Evolutionary conservation across 2,329 filamentous ascomycete species (phyloP), one percentile per base, ranked within the genome.

Genomic region (Apiospora phragmitis): DNA sequence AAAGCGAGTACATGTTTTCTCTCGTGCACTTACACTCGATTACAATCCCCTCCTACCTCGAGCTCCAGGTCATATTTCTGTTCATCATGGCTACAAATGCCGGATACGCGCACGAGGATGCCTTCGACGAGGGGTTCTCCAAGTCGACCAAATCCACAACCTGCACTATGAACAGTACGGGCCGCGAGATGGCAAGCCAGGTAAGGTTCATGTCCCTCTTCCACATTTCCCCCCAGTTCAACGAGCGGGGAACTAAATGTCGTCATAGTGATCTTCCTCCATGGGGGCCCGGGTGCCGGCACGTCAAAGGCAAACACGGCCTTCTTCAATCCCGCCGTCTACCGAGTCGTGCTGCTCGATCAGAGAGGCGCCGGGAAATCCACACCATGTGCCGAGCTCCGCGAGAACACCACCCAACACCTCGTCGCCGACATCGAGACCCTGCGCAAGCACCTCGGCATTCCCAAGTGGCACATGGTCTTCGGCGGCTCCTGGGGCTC

Each of bases 401-500:
- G 76, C n/a, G 80, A 84, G 65, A 85, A 85, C 76, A 85, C 81
- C 0, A 85, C 83, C 1, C 80, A 79, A 76, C 74, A 80, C 68
- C 76, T 85, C 0, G 77, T 85, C 4, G 72, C 77, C 7, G 83
- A 85, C 69, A 81, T 85, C 70, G 83, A 85, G 70, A 72, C 76
- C 0, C 74, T 85, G 1, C 79, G 84, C 38, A 70, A 77, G 16
- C 80, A 83, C 68, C 76, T 85, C 11, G 68, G 76, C 0, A 81
- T 85, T 29, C 51, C 75, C 9, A 83, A 83, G 75, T 85, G 83
- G 84, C 77, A 80, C 18, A 70, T 79, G 35, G 79, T 85, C 11
- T 85, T 84, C 69, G 84, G 84, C 47, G 83, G 83, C 7, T 84
- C 82, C 2, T 85, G 83, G 83, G 83, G 83, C 29, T 82, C 81